Evolutionary conservation across 1,284 basidiomycete species (phyloP).

Genomic region (Ceraceosorus guamensis): DNA sequence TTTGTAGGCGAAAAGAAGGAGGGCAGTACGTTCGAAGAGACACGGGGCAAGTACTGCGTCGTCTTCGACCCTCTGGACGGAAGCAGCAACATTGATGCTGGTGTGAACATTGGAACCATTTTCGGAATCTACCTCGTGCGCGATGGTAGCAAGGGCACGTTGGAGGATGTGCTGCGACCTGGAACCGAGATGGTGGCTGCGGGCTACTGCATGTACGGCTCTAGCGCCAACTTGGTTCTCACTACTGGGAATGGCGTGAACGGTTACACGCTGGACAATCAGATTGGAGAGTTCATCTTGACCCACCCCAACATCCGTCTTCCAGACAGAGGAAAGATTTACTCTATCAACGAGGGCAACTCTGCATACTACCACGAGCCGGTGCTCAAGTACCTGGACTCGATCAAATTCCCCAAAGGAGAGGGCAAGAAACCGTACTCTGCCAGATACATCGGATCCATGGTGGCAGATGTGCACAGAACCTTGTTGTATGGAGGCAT

Average conservation of each 20-base stretch:
- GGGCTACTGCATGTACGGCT: conserved; percentile 78
- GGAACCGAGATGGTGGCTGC: conserved; percentile 97
- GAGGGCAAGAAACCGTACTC: conserved; percentile 50
- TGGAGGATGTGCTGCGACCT: conserved; percentile 84
- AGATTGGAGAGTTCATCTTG: conserved; percentile 86
- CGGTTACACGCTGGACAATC: conserved; percentile 92
- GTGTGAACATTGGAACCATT: conserved; percentile 99
- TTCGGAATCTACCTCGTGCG: conserved; percentile 88
- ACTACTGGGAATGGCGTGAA: conserved; percentile 94
- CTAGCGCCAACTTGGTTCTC: conserved; percentile 92
- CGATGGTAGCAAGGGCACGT: conserved; percentile 66
- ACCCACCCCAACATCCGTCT: conserved; percentile 96
- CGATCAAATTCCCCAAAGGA: conserved; percentile 67
- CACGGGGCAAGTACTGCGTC: conserved; percentile 63
- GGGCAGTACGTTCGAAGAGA: conserved; percentile 42
- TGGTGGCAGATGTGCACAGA: conserved; percentile 97
- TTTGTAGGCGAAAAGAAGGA: conserved; percentile 61
- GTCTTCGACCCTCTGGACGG: conserved; percentile 99
- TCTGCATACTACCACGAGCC: conserved; percentile 78
- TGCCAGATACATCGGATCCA: conserved; percentile 84
- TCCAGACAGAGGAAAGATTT: conserved; percentile 91
- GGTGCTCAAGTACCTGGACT: conserved; percentile 70
- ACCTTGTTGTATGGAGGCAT: conserved; percentile 96
- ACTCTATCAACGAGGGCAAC: conserved; percentile 99
- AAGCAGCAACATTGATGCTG: conserved; percentile 97